Evolutionary conservation across 768 basidiomycete genomes (phyloP).

Genomic region (Serendipita sp.): DNA sequence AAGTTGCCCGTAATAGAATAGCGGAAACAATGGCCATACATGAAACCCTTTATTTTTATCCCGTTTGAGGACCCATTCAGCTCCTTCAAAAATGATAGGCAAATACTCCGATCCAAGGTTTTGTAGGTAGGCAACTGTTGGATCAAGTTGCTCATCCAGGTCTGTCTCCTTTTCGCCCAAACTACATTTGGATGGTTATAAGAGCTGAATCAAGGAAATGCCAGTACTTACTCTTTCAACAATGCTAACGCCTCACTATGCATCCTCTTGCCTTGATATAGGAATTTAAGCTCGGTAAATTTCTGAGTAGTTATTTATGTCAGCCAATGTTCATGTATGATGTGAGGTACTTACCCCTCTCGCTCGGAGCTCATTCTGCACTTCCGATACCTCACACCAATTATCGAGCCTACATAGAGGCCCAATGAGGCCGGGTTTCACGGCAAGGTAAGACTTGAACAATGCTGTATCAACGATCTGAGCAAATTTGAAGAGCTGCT

Average conservation of each 20-base stretch:
- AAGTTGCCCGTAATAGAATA: background rate
- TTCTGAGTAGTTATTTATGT: slow-evolving; percentile 35
- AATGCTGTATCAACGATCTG: slow-evolving; percentile 92
- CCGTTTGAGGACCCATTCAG: slow-evolving; percentile 72
- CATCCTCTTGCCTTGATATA: slow-evolving; percentile 94
- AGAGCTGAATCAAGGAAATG: background rate
- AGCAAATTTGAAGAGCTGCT: slow-evolving; percentile 72
- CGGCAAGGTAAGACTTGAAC: slow-evolving; percentile 81
- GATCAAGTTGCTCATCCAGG: slow-evolving; percentile 57
- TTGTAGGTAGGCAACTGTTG: slow-evolving; percentile 80
- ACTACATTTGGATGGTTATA: slow-evolving; percentile 24
- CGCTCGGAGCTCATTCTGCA: slow-evolving; percentile 69
- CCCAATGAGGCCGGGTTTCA: slow-evolving; percentile 64
- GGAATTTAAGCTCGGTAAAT: slow-evolving; percentile 74
- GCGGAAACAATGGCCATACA: slow-evolving; percentile 23
- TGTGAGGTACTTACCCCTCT: slow-evolving; percentile 42
- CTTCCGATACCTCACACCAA: slow-evolving; percentile 93
- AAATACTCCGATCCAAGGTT: slow-evolving; percentile 74
- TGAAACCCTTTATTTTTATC: slow-evolving; percentile 62
- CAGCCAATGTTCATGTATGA: background rate
- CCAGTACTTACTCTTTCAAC: slow-evolving; percentile 54
- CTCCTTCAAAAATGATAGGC: slow-evolving; percentile 62
- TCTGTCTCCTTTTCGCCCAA: slow-evolving; percentile 66
- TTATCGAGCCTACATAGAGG: slow-evolving; percentile 80
- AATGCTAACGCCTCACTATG: slow-evolving; percentile 74